These are phyloP conservation scores for Oryza glumipatula DNA, from an alignment of 176 grass and related monocot species.

Conservation along the genomic window DNA sequence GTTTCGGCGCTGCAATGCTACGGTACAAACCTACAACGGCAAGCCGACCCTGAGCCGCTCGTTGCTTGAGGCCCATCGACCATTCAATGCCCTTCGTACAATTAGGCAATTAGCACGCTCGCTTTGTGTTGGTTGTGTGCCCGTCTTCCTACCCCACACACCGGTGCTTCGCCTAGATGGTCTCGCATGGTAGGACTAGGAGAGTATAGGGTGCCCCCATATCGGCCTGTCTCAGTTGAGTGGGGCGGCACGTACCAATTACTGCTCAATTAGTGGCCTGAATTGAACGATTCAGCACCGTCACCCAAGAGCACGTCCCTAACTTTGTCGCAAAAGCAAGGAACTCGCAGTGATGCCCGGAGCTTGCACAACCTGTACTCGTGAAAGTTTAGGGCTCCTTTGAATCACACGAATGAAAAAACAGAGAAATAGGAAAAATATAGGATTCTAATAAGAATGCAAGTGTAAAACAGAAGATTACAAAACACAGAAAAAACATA, in stretches of 20 bases:
- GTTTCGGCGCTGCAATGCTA: not conserved
- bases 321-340: slow-evolving; percentile 47
- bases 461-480: too few species aligned
- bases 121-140: not conserved
- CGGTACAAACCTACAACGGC: not conserved
- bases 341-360: slow-evolving; percentile 10
- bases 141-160: slow-evolving; percentile 11
- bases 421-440: too few species aligned
- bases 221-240: slow-evolving; percentile 12
- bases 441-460: too few species aligned
- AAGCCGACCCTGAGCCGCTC: not conserved
- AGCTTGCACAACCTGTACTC: slow-evolving; percentile 27
- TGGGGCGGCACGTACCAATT: slow-evolving; percentile 34
- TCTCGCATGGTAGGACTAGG: not conserved
- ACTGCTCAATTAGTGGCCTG: slow-evolving; percentile 31
- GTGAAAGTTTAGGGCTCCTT: not conserved
- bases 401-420: too few species aligned
- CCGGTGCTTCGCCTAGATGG: slow-evolving; percentile 23
- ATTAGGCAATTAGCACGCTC: not conserved
- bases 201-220: slow-evolving; percentile 6
- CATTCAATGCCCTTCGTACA: slow-evolving; percentile 26
- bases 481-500: too few species aligned
- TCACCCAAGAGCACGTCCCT: slow-evolving; percentile 11
- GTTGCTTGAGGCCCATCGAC: not conserved
- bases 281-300: slow-evolving; percentile 4